A percentile compares a stretch with the other conserved stretches of the same genome.
Evolutionary conservation across 202 grass and related monocot species (phyloP).

Genomic region (Musa balbisiana): DNA sequence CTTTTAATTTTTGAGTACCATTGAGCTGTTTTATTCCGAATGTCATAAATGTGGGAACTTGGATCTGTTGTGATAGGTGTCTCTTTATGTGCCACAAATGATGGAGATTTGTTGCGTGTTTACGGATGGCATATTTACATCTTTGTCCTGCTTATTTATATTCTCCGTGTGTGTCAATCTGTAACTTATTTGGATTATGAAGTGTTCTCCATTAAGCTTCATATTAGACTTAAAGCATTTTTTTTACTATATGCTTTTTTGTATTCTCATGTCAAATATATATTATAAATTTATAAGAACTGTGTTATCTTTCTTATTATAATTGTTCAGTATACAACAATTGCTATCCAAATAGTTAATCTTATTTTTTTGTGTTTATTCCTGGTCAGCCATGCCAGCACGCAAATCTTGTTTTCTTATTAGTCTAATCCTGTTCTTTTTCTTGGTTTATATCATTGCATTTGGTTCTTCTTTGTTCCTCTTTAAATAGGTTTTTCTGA

Average conservation of each 20-base stretch:
- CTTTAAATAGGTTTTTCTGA: slow-evolving; percentile 15
- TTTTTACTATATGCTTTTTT: too few relatives aligned
- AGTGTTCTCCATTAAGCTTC: not conserved
- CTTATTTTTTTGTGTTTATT: too few relatives aligned
- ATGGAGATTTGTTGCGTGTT: not conserved
- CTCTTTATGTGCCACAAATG: not conserved
- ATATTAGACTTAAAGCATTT: not conserved
- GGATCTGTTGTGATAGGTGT: not conserved
- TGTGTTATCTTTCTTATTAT: not conserved
- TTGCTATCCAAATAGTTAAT: too few relatives aligned
- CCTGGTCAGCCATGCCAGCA: too few relatives aligned
- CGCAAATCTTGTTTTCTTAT: not conserved
- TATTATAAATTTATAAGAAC: not conserved
- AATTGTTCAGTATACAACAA: not conserved
- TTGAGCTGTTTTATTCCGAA: not conserved
- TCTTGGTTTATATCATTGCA: not conserved
- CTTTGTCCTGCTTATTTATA: not conserved
- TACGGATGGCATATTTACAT: not conserved
- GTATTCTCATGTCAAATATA: not conserved
- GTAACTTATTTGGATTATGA: not conserved
- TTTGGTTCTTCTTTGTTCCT: slow-evolving; percentile 7
- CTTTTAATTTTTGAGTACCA: not conserved
- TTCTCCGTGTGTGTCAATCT: not conserved
- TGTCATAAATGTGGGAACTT: not conserved
- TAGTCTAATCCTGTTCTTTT: not conserved